A percentile compares a stretch with the other conserved stretches of the same genome.
phyloP scores from a whole-genome alignment of 352 stramenopile species.

The Pythium inflatum region DNA sequence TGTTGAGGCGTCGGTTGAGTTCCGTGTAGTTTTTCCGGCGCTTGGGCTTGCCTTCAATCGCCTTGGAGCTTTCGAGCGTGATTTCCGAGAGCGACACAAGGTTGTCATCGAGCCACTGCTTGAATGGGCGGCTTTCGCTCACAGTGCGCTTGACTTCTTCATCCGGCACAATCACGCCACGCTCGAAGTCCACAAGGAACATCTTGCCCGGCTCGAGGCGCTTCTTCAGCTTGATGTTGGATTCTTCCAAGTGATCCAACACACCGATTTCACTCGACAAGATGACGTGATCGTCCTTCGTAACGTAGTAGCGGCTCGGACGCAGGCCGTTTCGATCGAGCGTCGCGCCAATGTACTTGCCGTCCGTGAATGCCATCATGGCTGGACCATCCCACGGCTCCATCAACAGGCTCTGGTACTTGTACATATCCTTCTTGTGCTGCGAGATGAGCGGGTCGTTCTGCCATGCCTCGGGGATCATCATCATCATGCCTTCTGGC shows the following conservation, averaged over 20 bases:
- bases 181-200: conserved; percentile 97
- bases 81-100: conserved; percentile 89
- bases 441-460: conserved; percentile 92
- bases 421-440: conserved; percentile 97
- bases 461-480: conserved; percentile 98
- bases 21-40: conserved; percentile 54
- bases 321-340: conserved; percentile 96
- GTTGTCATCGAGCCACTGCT: conserved; percentile 92
- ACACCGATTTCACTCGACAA: conserved; percentile 96
- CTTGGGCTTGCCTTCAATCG: conserved; percentile 24
- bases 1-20: conserved; percentile 92
- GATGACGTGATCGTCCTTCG: conserved; percentile 95
- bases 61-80: conserved; percentile 35
- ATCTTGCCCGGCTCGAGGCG: conserved; percentile 97
- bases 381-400: conserved; percentile 98
- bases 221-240: conserved; percentile 93
- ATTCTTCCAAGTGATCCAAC: conserved; percentile 88
- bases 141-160: conserved; percentile 96
- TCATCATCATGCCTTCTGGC: conserved; percentile 98
- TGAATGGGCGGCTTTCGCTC: conserved; percentile 86
- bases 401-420: conserved; percentile 97
- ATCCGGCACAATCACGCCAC: conserved; percentile 93
- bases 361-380: conserved; percentile 98
- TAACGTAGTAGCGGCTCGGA: conserved; percentile 96
- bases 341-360: conserved; percentile 95